These are phyloP conservation scores for Harringtonia aguacate DNA, from an alignment of 2,329 filamentous ascomycete genomes.

Conservation along the genomic window DNA sequence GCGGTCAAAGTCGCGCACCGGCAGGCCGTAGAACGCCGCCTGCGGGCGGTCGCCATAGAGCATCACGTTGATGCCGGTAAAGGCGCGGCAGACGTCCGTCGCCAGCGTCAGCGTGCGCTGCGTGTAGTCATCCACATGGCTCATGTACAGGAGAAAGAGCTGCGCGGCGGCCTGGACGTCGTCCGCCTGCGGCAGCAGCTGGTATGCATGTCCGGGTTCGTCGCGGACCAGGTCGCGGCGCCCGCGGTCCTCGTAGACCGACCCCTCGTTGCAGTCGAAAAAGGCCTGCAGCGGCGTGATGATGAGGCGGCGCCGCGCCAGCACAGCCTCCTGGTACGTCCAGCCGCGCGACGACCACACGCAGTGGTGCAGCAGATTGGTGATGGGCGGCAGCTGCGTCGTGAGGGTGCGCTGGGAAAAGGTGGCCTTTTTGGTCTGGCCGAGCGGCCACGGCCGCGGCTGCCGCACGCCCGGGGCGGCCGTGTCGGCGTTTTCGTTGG, in stretches of 20 bases:
- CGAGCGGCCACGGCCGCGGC: neutral
- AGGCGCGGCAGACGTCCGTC: neutral
- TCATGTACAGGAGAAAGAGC: neutral
- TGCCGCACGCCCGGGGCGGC: neutral
- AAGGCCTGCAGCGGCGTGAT: constrained; percentile 1
- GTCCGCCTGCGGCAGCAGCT: neutral
- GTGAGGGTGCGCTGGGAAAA: neutral
- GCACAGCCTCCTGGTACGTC: constrained; percentile 12
- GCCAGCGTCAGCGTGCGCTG: neutral
- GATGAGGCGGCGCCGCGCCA: constrained; percentile 10
- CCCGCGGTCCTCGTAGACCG: neutral
- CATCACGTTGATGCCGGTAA: neutral
- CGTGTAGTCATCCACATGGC: neutral
- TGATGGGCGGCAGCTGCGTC: neutral
- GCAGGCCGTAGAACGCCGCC: neutral
- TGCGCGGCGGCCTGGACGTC: neutral
- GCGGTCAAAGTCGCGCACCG: neutral
- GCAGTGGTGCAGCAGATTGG: neutral
- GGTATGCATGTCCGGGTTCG: neutral
- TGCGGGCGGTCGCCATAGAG: neutral
- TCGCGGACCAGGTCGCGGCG: neutral
- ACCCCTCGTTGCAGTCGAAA: neutral
- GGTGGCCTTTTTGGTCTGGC: neutral
- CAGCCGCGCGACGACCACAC: constrained; percentile 10
- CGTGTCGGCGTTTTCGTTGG: neutral